Conservation (phyloP, 345 rosid genomes). For the Acer negundo region DNA sequence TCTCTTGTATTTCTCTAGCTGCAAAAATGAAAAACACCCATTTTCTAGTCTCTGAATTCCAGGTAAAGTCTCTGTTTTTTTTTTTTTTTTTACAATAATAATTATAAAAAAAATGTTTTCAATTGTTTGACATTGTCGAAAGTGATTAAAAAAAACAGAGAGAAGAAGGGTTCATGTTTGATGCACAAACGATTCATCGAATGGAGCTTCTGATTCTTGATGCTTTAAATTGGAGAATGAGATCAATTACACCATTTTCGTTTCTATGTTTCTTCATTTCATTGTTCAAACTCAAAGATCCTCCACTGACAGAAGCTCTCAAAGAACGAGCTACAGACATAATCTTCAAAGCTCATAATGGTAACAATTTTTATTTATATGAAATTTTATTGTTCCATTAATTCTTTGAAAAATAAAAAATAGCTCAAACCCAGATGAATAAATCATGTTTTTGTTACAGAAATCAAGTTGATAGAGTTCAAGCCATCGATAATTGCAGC, state of each 20-base stretch:
- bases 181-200: slow-evolving; percentile 41
- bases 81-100: background rate
- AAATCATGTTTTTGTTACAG: slow-evolving; percentile 34
- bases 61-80: slow-evolving; percentile 23
- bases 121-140: background rate
- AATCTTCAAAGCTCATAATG: slow-evolving; percentile 51
- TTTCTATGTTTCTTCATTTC: slow-evolving; percentile 54
- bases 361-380: slow-evolving; percentile 21
- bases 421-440: slow-evolving; percentile 9
- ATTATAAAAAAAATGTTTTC: background rate
- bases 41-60: slow-evolving; percentile 34
- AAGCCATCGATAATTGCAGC: slow-evolving; percentile 68
- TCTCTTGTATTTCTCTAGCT: slow-evolving; percentile 50
- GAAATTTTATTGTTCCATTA: background rate
- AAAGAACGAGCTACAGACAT: slow-evolving; percentile 50
- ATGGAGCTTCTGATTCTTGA: slow-evolving; percentile 64
- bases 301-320: slow-evolving; percentile 41
- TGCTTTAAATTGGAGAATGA: slow-evolving; percentile 68
- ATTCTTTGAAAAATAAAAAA: background rate
- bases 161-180: slow-evolving; percentile 35
- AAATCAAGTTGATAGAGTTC: slow-evolving; percentile 50
- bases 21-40: slow-evolving; percentile 46
- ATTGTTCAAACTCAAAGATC: slow-evolving; percentile 41
- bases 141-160: slow-evolving; percentile 30
- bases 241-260: slow-evolving; percentile 71